Conservation (phyloP, 257 asterid genomes). For the Capsicum baccatum region DNA sequence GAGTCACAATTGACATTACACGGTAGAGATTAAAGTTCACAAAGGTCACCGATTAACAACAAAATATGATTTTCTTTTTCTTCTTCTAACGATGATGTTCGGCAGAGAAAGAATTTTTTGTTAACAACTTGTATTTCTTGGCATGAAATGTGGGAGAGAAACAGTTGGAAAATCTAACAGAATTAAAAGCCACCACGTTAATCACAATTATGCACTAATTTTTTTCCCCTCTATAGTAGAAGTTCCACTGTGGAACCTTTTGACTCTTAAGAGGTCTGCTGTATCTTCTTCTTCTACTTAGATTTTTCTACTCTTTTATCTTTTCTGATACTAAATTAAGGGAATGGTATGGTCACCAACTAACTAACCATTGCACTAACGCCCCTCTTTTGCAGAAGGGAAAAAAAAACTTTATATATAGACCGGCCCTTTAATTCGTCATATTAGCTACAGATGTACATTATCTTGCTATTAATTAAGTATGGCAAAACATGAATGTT, state of each 20-base stretch:
- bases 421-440: neutral
- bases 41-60: neutral
- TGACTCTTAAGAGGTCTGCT: neutral
- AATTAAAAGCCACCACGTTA: neutral
- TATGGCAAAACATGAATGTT: constrained; percentile 1
- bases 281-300: neutral
- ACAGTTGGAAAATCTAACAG: neutral
- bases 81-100: neutral
- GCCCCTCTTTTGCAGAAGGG: neutral
- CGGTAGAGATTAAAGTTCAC: neutral
- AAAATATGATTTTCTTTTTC: neutral
- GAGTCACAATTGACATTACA: neutral
- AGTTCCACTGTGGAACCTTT: too few relatives aligned
- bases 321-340: neutral
- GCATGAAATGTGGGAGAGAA: neutral
- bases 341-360: constrained; percentile 19
- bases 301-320: neutral
- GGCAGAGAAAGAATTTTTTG: neutral
- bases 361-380: neutral
- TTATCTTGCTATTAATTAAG: neutral
- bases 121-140: too few relatives aligned
- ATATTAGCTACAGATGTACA: neutral
- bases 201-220: neutral
- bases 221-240: neutral
- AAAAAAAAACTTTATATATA: neutral